Evolutionary conservation across 1,284 basidiomycete genomes (phyloP), one percentile per base, ranked within the genome.

Genomic region (Irpex sp.): DNA sequence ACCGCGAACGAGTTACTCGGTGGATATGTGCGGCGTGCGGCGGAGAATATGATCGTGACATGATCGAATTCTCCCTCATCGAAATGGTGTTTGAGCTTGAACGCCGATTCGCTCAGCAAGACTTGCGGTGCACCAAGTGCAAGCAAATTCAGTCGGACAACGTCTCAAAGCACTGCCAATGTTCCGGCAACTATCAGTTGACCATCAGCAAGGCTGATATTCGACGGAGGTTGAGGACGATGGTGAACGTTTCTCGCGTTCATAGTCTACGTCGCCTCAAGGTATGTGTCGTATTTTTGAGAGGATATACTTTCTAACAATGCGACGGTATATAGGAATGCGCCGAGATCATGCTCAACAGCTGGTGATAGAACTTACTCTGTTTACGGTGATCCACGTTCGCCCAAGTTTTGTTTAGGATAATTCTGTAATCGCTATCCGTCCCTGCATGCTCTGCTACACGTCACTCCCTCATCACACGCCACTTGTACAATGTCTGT

Each of bases 101-200:
- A 70, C 82, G 87, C 35, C 79, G 85, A 45, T 96, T 91, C 71
- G 84, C 91, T 42, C 89, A 96, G 66, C 96, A 98, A 73, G 97
- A 99, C 72, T 77, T 95, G 67, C 81, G 85, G 8, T 99, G 97
- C 73, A 75, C 79, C 19, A 94, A 91, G 68, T 99, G 97, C 78
- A 86, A 90, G 68, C 90, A 94, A 75, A 84, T 96, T 63, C 91
- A 91, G 67, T 85, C 90, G 59, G 90, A 94, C 68, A 96, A 95
- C 70, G 81, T 98, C 36, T 90, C 91, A 12, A 78, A 86, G 60
- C 90, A 91, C 62, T 98, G 96, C 71, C 80, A 82, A 36, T 99
- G 97, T 73, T 96, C 94, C 6, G 96, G 95, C 16, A 76, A 85
- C 4, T 96, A 90, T 74, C 81, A 86, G 65, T 78, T 90, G 51